Evolutionary conservation across 768 basidiomycete species (phyloP), one percentile per base, ranked within the genome.

Genomic region (Crepidotus variabilis): DNA sequence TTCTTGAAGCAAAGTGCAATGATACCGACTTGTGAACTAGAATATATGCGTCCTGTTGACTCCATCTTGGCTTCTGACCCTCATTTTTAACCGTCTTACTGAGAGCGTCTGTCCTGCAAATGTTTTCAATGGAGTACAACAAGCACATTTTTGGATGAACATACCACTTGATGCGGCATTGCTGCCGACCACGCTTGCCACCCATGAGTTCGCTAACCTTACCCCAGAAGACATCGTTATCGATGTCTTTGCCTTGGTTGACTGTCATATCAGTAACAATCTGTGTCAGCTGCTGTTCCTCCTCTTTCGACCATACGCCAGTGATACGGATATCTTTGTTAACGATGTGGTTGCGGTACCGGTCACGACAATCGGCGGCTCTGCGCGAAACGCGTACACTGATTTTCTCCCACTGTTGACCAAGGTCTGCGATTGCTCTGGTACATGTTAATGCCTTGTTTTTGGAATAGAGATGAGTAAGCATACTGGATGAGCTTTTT

Each of bases 111-210:
- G 87, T 89, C 91, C 89, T 91, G 45, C 28, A 20, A 54, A 47
- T 2, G 13, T 14, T 33, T 22, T 33, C 48, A 35, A 57, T 9
- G 50, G 20, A 39, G 57, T n/a, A 14, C 48, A 13, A 36, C 24
- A 13, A 16, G 23, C 23, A 33, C 39, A 14, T 51, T 34, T 39
- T 10, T 11, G 39, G 24, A 9, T 2, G 35, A 50, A 43, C 70
- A 53, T 57, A 90, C 90, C 92, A 94, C 80, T 94, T 94, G 46
- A 88, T 89, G 49, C 92, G 80, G 73, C 92, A 93, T 67, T 94
- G 92, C 63, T 92, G 88, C 60, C 91, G 78, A 34, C 86, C 85
- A 50, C 92, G 80, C 49, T 70, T 86, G 21, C 84, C 82, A 36
- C 85, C 88, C 92, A 94, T 93, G 47, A 79, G 77, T 50, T 86